Percentiles rank a stretch among this genome's conserved stretches.
phyloP scores from a whole-genome alignment of 2,329 filamentous ascomycete genomes.

The Apiospora pterosperma region DNA sequence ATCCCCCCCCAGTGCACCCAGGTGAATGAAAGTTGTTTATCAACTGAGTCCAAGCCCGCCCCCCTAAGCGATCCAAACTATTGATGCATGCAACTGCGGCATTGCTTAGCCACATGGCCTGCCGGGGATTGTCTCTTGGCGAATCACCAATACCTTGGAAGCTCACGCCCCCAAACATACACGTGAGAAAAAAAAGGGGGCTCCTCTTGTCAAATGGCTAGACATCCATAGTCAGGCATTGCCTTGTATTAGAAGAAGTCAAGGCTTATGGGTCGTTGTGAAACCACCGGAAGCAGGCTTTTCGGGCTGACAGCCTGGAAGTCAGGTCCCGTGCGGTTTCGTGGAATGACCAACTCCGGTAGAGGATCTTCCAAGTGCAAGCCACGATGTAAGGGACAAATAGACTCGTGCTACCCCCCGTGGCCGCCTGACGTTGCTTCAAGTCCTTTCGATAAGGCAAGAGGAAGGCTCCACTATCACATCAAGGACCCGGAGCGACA shows the following conservation, averaged over 20 bases:
- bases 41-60: too few species aligned
- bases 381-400: constrained; percentile 1
- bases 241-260: too few species aligned
- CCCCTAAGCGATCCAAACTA: not conserved
- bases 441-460: not conserved
- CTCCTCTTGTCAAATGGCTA: not conserved
- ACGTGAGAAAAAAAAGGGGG: not conserved
- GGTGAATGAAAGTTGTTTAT: not conserved
- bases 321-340: not conserved
- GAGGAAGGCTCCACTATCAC: not conserved
- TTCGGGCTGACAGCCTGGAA: not conserved
- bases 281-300: not conserved
- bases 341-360: not conserved
- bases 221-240: not conserved
- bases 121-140: not conserved
- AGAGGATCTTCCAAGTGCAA: not conserved
- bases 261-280: not conserved
- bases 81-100: not conserved
- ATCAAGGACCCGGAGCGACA: not conserved
- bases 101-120: not conserved
- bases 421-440: not conserved
- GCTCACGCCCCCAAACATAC: not conserved
- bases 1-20: not conserved
- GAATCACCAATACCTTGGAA: not conserved
- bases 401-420: not conserved